A percentile compares a stretch with the other conserved stretches of the same genome.
Conservation (phyloP, 768 basidiomycete genomes). For the Infundibulicybe gibba region DNA sequence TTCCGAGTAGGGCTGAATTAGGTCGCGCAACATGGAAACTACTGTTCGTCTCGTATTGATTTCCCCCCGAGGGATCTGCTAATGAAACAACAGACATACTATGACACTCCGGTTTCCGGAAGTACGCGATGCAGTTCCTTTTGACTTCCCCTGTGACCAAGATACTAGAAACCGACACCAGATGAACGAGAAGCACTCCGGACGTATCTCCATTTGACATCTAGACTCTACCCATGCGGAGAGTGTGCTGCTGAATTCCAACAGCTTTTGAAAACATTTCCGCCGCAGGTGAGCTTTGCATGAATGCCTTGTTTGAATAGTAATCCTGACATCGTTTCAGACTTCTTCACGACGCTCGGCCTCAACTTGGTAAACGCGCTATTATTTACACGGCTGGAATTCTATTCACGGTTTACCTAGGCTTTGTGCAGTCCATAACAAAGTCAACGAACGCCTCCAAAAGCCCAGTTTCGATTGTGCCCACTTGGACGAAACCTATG, state of each 20-base stretch:
- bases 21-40: slow-evolving; percentile 91
- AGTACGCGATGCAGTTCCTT: slow-evolving; percentile 27
- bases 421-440: slow-evolving; percentile 89
- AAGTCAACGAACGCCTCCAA: slow-evolving; percentile 78
- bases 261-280: slow-evolving; percentile 70
- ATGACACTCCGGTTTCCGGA: slow-evolving; percentile 92
- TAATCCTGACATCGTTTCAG: slow-evolving; percentile 41
- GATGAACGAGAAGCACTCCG: slow-evolving; percentile 82
- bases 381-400: neutral
- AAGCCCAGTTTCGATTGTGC: slow-evolving; percentile 90
- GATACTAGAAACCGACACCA: slow-evolving; percentile 64
- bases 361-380: slow-evolving; percentile 58
- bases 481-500: slow-evolving; percentile 83
- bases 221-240: slow-evolving; percentile 92
- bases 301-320: neutral
- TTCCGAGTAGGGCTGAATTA: slow-evolving; percentile 64
- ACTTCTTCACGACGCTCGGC: slow-evolving; percentile 84
- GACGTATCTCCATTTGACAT: slow-evolving; percentile 82
- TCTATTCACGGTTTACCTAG: slow-evolving; percentile 27
- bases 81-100: slow-evolving; percentile 57
- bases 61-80: neutral
- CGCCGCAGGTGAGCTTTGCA: slow-evolving; percentile 66
- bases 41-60: slow-evolving; percentile 46
- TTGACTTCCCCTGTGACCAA: too few relatives aligned
- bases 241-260: slow-evolving; percentile 95